phyloP scores from a whole-genome alignment of 2,329 filamentous ascomycete species.

The Stemphylium lycopersici region DNA sequence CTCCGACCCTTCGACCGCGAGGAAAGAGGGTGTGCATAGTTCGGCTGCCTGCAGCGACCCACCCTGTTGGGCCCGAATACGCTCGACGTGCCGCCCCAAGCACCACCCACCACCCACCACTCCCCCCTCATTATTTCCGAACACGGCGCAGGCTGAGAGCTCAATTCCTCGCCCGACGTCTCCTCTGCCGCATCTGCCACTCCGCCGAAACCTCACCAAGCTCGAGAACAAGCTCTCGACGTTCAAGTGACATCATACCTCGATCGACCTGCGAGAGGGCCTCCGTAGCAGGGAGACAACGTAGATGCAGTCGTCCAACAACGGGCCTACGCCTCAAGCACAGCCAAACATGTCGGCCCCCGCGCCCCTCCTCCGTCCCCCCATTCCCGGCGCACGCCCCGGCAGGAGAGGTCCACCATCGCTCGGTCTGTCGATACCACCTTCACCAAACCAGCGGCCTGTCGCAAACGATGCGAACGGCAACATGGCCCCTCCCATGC shows the following conservation, averaged over 20 bases:
- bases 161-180: constrained; percentile 9
- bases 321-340: constrained; percentile 29
- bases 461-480: constrained; percentile 67
- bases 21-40: constrained; percentile 32
- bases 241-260: constrained; percentile 1
- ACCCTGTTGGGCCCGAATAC: constrained; percentile 34
- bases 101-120: constrained; percentile 13
- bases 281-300: constrained; percentile 3
- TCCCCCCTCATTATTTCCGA: constrained; percentile 20
- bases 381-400: constrained; percentile 70
- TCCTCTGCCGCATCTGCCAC: constrained; percentile 15
- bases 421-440: constrained; percentile 87
- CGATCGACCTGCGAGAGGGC: neutral
- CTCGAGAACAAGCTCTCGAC: neutral
- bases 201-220: neutral
- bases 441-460: constrained; percentile 81
- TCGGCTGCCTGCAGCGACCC: constrained; percentile 42
- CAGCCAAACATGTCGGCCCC: constrained; percentile 70
- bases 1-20: neutral
- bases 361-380: constrained; percentile 81
- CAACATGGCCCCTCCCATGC: constrained; percentile 35
- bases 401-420: constrained; percentile 71
- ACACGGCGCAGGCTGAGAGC: constrained; percentile 9
- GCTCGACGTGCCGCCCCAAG: constrained; percentile 30
- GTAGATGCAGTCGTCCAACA: constrained; percentile 37